Evolutionary conservation across 2,329 filamentous ascomycete genomes (phyloP).

Genomic region (Basipetospora sp.): DNA sequence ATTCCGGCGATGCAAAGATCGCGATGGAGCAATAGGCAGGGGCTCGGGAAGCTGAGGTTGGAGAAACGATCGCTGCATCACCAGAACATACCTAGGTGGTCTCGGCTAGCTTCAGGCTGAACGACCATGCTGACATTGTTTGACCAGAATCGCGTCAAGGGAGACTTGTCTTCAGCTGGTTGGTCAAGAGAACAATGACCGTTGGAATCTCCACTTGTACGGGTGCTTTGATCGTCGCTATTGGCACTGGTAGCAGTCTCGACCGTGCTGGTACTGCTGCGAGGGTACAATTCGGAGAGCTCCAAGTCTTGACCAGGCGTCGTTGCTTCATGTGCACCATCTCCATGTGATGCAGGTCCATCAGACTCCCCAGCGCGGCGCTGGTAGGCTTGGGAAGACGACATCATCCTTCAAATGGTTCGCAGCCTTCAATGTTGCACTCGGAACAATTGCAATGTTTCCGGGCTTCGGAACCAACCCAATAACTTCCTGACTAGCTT

Average conservation of each 20-base stretch:
- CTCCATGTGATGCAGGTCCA: not conserved
- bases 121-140: slow-evolving; percentile 4
- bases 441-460: too few relatives aligned
- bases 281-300: not conserved
- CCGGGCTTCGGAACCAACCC: too few relatives aligned
- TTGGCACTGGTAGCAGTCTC: not conserved
- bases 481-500: too few relatives aligned
- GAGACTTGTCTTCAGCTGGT: not conserved
- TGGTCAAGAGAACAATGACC: not conserved
- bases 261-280: not conserved
- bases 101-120: slow-evolving; percentile 7
- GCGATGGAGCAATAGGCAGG: too few relatives aligned
- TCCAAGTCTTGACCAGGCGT: not conserved
- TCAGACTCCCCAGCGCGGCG: too few relatives aligned
- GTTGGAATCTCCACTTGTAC: not conserved
- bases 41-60: too few relatives aligned
- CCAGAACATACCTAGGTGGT: slow-evolving; percentile 5
- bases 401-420: too few relatives aligned
- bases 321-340: not conserved
- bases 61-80: too few relatives aligned
- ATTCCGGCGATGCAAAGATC: too few relatives aligned
- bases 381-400: too few relatives aligned
- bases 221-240: not conserved
- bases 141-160: slow-evolving; percentile 1
- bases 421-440: too few relatives aligned